Evolutionary conservation across 106 monocot genomes (phyloP).

Genomic region (Acorus calamus): DNA sequence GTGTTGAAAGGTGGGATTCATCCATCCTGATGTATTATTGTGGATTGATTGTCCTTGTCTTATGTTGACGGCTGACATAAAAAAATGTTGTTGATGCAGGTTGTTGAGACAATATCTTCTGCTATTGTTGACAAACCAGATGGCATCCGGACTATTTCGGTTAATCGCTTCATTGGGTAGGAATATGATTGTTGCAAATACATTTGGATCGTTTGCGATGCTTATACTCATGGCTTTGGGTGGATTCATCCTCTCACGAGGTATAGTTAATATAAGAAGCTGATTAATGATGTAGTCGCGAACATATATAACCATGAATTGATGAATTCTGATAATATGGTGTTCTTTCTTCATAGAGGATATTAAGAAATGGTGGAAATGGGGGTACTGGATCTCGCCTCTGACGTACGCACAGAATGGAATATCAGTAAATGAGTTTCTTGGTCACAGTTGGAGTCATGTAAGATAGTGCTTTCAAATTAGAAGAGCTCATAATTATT

Average conservation of each 20-base stretch:
- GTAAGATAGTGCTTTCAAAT: neutral
- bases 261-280: neutral
- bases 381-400: conserved; percentile 22
- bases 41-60: no score
- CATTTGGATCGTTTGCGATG: conserved; percentile 5
- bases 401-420: conserved; percentile 18
- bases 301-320: neutral
- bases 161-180: conserved; percentile 4
- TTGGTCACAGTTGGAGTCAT: conserved; percentile 13
- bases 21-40: neutral
- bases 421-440: conserved; percentile 12
- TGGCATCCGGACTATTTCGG: conserved; percentile 12
- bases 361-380: conserved; percentile 19
- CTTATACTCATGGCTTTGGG: conserved; percentile 4
- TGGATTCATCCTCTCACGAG: conserved; percentile 9
- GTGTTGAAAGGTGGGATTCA: conserved; percentile 32
- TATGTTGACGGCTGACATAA: no score
- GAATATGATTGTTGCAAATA: conserved; percentile 8
- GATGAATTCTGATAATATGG: neutral
- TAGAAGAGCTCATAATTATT: neutral
- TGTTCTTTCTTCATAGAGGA: conserved; percentile 1
- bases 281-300: neutral
- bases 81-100: neutral
- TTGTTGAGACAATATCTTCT: conserved; percentile 12
- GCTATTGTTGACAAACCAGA: conserved; percentile 1